Evolutionary conservation across 1,139 yeast genomes (phyloP).

Genomic region (Suhomyces atakaporum): DNA sequence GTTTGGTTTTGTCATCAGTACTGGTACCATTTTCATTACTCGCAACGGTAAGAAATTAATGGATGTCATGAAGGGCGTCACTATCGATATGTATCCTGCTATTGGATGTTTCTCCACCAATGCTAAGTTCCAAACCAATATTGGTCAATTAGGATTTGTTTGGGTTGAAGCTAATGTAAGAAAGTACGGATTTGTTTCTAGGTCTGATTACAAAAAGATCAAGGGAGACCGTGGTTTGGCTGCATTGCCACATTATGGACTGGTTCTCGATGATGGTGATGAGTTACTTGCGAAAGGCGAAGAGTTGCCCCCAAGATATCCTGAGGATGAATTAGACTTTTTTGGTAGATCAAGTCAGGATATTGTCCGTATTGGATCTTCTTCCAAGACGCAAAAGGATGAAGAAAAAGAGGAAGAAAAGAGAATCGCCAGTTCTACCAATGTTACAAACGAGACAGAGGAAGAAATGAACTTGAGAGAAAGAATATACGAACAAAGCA

Average conservation of each 20-base stretch:
- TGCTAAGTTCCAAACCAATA: constrained; percentile 76
- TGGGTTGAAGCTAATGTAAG: constrained; percentile 94
- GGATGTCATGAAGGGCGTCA: constrained; percentile 81
- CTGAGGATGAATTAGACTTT: constrained; percentile 60
- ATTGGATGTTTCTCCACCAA: constrained; percentile 77
- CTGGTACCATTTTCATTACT: constrained; percentile 85
- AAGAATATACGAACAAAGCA: constrained; percentile 37
- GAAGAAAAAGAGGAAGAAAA: constrained; percentile 7
- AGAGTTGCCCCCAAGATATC: constrained; percentile 52
- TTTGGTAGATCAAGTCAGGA: constrained; percentile 48
- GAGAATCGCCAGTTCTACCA: constrained; percentile 20
- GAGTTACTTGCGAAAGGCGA: constrained; percentile 71
- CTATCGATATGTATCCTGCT: constrained; percentile 81
- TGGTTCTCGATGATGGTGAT: constrained; percentile 31
- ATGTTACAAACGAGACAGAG: constrained; percentile 40
- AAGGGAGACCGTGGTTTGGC: constrained; percentile 49
- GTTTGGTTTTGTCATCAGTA: constrained; percentile 77
- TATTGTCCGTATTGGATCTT: constrained; percentile 28
- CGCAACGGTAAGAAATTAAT: constrained; percentile 86
- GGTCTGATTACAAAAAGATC: constrained; percentile 48
- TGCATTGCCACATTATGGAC: constrained; percentile 42
- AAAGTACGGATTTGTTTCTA: constrained; percentile 85
- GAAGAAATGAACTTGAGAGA: constrained; percentile 44
- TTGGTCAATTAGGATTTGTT: constrained; percentile 91
- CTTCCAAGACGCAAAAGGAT: constrained; percentile 10